A percentile compares a stretch with the other conserved stretches of the same genome.
Conservation (phyloP, 768 basidiomycete species). For the Saitozyma sp. region DNA sequence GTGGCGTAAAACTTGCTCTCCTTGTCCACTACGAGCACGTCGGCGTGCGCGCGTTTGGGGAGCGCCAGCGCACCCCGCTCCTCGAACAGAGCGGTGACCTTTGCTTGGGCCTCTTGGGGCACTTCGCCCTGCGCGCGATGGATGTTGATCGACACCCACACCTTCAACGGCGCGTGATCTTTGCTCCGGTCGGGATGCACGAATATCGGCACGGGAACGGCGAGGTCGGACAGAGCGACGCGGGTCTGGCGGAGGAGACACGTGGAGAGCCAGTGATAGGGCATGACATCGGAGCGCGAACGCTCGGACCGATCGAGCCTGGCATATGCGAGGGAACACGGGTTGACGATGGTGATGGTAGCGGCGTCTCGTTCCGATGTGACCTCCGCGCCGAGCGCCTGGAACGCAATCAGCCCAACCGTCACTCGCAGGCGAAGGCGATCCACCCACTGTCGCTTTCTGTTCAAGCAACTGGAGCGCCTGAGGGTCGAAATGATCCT, state of each 20-base stretch:
- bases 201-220: constrained; percentile 16
- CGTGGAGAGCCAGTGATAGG: constrained; percentile 36
- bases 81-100: constrained; percentile 11
- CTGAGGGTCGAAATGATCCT: constrained; percentile 22
- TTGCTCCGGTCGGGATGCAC: constrained; percentile 13
- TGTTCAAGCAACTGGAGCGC: background rate
- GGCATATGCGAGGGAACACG: constrained; percentile 7
- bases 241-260: constrained; percentile 1
- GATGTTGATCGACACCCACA: constrained; percentile 41
- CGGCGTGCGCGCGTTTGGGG: constrained; percentile 28
- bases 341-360: constrained; percentile 27
- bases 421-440: background rate
- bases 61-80: constrained; percentile 27
- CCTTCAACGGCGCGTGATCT: constrained; percentile 18
- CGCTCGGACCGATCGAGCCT: too few species aligned
- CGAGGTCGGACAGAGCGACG: constrained; percentile 6
- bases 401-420: background rate
- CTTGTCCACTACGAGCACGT: constrained; percentile 36
- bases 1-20: constrained; percentile 18
- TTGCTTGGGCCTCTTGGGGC: constrained; percentile 18
- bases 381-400: constrained; percentile 16
- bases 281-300: background rate
- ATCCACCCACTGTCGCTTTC: constrained; percentile 14
- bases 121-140: constrained; percentile 14
- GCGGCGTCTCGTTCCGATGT: constrained; percentile 11